Evolutionary conservation across 2,329 filamentous ascomycete genomes (phyloP), one percentile per base, ranked within the genome.

Genomic region (Trichoderma sp.): DNA sequence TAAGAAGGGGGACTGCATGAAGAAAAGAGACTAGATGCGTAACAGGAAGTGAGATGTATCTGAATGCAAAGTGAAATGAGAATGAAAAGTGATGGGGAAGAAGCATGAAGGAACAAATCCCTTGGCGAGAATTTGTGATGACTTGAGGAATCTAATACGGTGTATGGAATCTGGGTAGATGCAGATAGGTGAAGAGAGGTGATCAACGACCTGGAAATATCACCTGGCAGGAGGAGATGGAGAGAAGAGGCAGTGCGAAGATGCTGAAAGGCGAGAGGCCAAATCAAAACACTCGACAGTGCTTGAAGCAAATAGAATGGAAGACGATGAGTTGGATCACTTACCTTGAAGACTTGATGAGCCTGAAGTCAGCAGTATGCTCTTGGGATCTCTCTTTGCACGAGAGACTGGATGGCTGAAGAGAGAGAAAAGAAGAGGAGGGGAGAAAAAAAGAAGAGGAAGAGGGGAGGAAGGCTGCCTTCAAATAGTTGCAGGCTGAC

Each of bases 401-500:
- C 7, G 21, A 39, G 21, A 36, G 57, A 53, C 21, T 18, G 28
- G 18, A 39, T 26, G 15, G 65, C 30, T 24, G 18, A 47, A 14
- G 18, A 62, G 3, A 21, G 21, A 30, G 24, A 28, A 36, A n/a
- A 51, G 28, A 32, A 60, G 12, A 39, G 8, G 64, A 53, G n/a
- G 53, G 67, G 65, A 70, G 70, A 63, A 62, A 56, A 26, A 15
- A 72, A 36, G 43, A 56, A 53, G 65, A 70, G 67, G 39, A 71
- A n/a, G 24, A 21, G 39, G 34, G 51, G 26, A 63, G 18, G 18
- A 43, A 47, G 21, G 39, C 32, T 28, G 56, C 43, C 12, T 26
- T 51, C 36, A 34, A 51, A 57, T 30, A 28, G 15, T 24, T 53
- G 78, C 11, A 78, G 77, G 77, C 1, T 8, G 58, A 39, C 15